phyloP scores from a whole-genome alignment of 148 eudicot species.

The Rhododendron henanense region DNA sequence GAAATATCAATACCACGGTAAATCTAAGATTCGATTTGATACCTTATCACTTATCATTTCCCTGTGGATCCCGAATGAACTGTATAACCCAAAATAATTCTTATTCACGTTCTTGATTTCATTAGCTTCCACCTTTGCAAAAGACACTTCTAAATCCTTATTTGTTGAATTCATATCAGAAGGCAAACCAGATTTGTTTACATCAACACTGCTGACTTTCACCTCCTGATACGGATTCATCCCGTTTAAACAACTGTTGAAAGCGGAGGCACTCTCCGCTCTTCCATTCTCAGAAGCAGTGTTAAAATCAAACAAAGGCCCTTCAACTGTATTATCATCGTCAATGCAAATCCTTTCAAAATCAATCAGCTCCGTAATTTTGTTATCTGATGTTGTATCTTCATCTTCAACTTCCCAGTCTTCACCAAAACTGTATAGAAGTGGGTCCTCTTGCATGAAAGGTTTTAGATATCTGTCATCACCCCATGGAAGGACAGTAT shows the following conservation, averaged over 20 bases:
- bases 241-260: slow-evolving; percentile 9
- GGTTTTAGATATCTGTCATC: slow-evolving; percentile 79
- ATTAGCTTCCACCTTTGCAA: slow-evolving; percentile 44
- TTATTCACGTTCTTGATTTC: slow-evolving; percentile 60
- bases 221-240: slow-evolving; percentile 20
- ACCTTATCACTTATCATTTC: slow-evolving; percentile 99
- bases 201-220: slow-evolving; percentile 22
- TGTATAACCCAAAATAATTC: slow-evolving; percentile 81
- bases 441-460: slow-evolving; percentile 68
- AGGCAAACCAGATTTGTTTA: slow-evolving; percentile 2
- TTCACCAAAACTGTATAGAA: slow-evolving; percentile 72
- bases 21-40: slow-evolving; percentile 9
- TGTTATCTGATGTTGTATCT: slow-evolving; percentile 36
- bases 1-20: neutral
- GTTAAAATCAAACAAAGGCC: slow-evolving; percentile 5
- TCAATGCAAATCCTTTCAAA: slow-evolving; percentile 32
- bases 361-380: slow-evolving; percentile 28
- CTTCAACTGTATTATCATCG: slow-evolving; percentile 32
- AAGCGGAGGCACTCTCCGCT: slow-evolving; percentile 22
- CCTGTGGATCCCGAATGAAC: slow-evolving; percentile 92
- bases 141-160: slow-evolving; percentile 17
- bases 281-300: slow-evolving; percentile 24
- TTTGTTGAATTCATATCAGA: slow-evolving; percentile 21
- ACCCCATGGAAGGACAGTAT: slow-evolving; percentile 51
- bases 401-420: slow-evolving; percentile 58